These are phyloP conservation scores for Tuber borchii DNA, from an alignment of 495 filamentous ascomycete genomes.

Conservation along the genomic window DNA sequence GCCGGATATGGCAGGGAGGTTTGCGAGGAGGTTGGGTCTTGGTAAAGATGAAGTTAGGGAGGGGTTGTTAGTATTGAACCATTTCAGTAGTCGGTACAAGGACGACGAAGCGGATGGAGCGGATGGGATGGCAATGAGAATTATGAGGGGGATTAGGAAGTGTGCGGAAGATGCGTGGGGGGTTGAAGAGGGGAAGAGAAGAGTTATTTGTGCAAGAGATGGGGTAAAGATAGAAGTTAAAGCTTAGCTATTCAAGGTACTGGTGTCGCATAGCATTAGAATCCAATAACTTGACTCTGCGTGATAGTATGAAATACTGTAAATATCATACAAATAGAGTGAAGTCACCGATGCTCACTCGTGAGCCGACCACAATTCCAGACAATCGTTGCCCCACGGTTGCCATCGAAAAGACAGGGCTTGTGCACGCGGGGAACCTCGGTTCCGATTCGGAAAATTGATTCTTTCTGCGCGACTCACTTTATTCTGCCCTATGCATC, in stretches of 20 bases:
- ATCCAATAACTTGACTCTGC: background rate
- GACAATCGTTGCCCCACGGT: background rate
- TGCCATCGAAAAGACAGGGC: background rate
- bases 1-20: slow-evolving; percentile 38
- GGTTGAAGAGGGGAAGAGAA: slow-evolving; percentile 4
- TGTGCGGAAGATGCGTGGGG: slow-evolving; percentile 33
- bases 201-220: slow-evolving; percentile 34
- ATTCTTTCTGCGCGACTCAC: background rate
- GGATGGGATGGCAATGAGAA: slow-evolving; percentile 19
- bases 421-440: background rate
- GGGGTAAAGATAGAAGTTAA: slow-evolving; percentile 29
- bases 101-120: slow-evolving; percentile 32
- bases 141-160: slow-evolving; percentile 21
- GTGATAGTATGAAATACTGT: background rate
- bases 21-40: slow-evolving; percentile 22
- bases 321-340: background rate
- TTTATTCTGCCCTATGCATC: background rate
- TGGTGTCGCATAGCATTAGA: background rate
- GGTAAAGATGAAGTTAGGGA: slow-evolving; percentile 8
- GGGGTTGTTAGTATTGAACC: slow-evolving; percentile 29
- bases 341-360: background rate
- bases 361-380: background rate
- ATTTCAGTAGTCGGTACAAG: slow-evolving; percentile 37
- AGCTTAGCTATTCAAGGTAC: background rate
- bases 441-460: background rate